phyloP scores from a whole-genome alignment of 2,329 filamentous ascomycete species.

The Fusarium sp. region DNA sequence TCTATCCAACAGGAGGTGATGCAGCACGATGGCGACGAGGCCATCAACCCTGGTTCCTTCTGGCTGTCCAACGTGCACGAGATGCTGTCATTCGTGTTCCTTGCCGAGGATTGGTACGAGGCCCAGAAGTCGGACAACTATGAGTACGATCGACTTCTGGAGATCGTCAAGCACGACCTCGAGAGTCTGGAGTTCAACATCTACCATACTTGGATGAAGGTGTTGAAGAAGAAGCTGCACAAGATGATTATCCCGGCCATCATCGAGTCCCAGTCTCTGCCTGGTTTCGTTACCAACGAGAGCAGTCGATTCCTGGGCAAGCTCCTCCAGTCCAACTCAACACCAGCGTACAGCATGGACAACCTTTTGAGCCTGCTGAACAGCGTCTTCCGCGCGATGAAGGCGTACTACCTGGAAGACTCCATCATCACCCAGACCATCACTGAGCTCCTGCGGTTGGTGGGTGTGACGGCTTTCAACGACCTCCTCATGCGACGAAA shows the following conservation, averaged over 20 bases:
- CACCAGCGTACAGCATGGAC: conserved; percentile 99
- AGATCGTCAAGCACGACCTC: conserved; percentile 99
- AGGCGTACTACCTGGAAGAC: conserved; percentile 97
- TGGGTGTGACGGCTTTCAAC: conserved; percentile 98
- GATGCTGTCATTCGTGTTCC: conserved; percentile 99
- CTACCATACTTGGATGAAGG: conserved; percentile 99
- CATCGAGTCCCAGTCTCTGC: conserved; percentile 97
- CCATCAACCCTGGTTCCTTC: conserved; percentile 96
- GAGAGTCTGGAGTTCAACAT: conserved; percentile 99
- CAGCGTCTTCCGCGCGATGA: conserved; percentile 98
- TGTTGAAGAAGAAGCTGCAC: conserved; percentile 97
- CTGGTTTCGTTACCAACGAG: conserved; percentile 98
- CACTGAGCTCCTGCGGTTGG: conserved; percentile 90
- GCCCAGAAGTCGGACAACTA: conserved; percentile 99
- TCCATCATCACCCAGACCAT: conserved; percentile 96
- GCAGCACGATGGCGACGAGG: conserved; percentile 97
- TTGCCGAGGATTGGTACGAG: conserved; percentile 99
- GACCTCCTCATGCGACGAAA: conserved; percentile 97
- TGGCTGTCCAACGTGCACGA: conserved; percentile 99
- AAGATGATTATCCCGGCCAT: conserved; percentile 99
- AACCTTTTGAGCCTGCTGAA: conserved; percentile 95
- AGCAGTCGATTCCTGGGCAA: conserved; percentile 98
- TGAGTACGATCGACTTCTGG: conserved; percentile 95
- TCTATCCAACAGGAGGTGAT: conserved; percentile 99
- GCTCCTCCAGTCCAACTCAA: conserved; percentile 88